These are phyloP conservation scores for Penicillium bovifimosum DNA, from an alignment of 495 filamentous ascomycete species.

Conservation along the genomic window DNA sequence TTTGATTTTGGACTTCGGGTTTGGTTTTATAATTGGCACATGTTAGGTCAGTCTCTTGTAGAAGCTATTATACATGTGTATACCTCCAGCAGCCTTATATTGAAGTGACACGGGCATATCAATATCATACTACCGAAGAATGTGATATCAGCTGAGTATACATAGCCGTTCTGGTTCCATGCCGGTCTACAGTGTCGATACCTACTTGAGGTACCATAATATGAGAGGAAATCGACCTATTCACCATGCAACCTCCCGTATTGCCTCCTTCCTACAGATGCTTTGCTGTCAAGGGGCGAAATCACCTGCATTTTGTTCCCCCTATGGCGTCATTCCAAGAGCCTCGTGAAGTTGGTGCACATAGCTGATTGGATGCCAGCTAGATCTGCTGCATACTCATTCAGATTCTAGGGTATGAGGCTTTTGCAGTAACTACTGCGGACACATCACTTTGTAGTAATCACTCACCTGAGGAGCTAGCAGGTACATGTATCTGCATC, in stretches of 20 bases:
- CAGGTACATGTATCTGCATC: not conserved
- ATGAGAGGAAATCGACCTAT: constrained; percentile 3
- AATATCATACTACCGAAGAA: no score
- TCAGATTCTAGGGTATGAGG: not conserved
- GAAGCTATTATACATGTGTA: not conserved
- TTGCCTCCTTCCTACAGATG: not conserved
- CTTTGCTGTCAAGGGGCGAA: not conserved
- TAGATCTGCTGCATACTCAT: not conserved
- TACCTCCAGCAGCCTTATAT: no score
- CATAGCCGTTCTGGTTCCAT: not conserved
- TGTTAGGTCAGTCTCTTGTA: not conserved
- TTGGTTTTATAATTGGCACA: not conserved
- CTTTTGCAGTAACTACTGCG: not conserved
- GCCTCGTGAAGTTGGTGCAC: not conserved
- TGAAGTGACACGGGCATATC: no score
- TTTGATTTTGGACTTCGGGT: not conserved
- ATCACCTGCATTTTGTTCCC: constrained; percentile 7
- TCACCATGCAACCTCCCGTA: constrained; percentile 10
- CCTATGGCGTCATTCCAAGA: constrained; percentile 6
- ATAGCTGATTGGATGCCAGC: not conserved
- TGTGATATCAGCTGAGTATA: not conserved
- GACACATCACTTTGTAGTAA: not conserved
- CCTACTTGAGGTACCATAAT: not conserved
- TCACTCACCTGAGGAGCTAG: no score
- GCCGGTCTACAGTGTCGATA: not conserved